Evolutionary conservation across 352 stramenopile species (phyloP).

Genomic region (Globisporangium sylvaticum): DNA sequence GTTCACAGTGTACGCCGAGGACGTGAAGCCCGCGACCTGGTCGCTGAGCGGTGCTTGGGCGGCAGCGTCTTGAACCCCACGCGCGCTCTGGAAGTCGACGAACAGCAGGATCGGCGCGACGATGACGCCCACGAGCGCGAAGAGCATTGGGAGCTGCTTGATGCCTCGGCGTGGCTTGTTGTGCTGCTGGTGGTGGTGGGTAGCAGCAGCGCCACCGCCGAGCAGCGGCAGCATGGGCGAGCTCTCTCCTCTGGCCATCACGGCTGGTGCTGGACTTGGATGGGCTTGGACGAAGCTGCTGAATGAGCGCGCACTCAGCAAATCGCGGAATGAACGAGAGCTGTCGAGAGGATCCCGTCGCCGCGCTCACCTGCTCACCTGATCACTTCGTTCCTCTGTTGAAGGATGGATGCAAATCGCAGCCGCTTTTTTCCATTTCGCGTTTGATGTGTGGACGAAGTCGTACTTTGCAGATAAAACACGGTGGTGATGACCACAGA

Average conservation of each 20-base stretch:
- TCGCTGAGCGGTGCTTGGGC: not conserved
- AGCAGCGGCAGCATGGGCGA: slow-evolving; percentile 26
- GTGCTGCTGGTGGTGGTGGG: not conserved
- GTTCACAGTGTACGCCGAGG: slow-evolving; percentile 25
- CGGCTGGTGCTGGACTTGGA: too few relatives aligned
- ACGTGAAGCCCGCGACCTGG: not conserved
- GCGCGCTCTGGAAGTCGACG: slow-evolving; percentile 18
- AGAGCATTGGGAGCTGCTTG: slow-evolving; percentile 31
- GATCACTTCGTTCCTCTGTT: slow-evolving; percentile 2
- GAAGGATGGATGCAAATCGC: not conserved
- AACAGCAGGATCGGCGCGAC: slow-evolving; percentile 31
- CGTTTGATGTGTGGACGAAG: slow-evolving; percentile 1
- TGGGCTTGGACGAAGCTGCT: not conserved
- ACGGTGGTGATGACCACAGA: not conserved
- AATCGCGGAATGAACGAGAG: slow-evolving; percentile 2
- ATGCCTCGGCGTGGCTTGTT: not conserved
- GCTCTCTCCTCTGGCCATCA: slow-evolving; percentile 17
- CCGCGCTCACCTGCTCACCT: not conserved
- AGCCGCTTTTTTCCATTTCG: not conserved
- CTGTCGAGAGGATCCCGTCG: too few relatives aligned
- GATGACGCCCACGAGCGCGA: slow-evolving; percentile 26
- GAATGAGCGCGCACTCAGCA: not conserved
- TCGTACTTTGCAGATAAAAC: not conserved
- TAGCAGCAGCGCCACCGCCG: not conserved
- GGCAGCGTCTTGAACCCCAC: not conserved